Base-by-base conservation (phyloP, 805 yeast genomes). In the Yamadazyma phyllophila region DNA sequence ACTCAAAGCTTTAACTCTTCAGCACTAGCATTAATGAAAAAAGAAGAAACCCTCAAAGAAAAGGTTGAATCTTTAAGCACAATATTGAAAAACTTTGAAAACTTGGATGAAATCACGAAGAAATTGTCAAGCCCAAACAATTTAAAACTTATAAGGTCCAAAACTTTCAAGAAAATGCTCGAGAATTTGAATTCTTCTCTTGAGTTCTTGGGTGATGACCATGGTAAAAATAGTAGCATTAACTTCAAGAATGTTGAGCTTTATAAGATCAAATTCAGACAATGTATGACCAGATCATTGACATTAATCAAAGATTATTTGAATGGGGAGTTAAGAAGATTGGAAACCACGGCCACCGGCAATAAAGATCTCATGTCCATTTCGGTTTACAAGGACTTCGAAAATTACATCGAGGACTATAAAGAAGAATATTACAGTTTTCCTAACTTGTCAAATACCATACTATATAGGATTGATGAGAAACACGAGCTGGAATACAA, bases 281-380 rank as follows among this genome's bases (percentile, higher is more conserved):
- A 88, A 55, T 88, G 96, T 57, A 73, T 89, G 76, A 82, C 91
- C 1, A 76, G 96, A 47, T 83, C 95, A 1, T 72, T 89, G 39
- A 81, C 94, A 0, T 69, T 92, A 48, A 78, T 89, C 12, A 77
- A 84, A 51, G 87, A 83, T 56, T 88, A 83, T 58, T 64, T 87
- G 44, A 71, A 71, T 8, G 62, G 62, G n/a, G 73, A 71, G 29
- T 59, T 79, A 35, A 69, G 65, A 44, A 61, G 53, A 13, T 46
- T 71, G 24, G 66, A 66, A 36, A 51, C 57, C 13, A 47, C 50
- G 10, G 34, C 51, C 16, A 46, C 37, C 13, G 27, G 17, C n/a
- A 46, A 48, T 20, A 36, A 39, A 17, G 47, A 46, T 47, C 10
- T 51, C 12, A 67, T 63, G 43, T 49, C 51, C 1, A 59, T 94